Conservation (phyloP, 345 rosid genomes). For the Cardamine occulta region DNA sequence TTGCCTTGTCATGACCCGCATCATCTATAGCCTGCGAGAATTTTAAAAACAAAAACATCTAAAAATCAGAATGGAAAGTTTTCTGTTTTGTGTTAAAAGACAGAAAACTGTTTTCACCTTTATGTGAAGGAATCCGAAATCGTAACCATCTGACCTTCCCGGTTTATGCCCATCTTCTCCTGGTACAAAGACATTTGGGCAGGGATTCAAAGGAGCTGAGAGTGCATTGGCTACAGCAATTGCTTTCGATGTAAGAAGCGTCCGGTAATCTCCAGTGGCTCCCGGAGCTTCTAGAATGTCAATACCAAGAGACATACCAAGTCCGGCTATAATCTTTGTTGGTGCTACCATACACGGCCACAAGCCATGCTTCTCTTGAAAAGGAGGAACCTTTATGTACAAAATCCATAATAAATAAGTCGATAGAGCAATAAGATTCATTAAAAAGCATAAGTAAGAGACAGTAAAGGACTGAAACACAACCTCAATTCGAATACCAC, state of each 20-base stretch:
- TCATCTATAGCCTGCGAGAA: conserved; percentile 86
- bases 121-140: conserved; percentile 92
- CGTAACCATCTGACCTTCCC: conserved; percentile 80
- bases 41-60: background rate
- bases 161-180: conserved; percentile 83
- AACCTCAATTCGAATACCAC: conserved; percentile 97
- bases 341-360: conserved; percentile 99
- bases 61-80: background rate
- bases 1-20: conserved; percentile 96
- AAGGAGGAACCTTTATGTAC: conserved; percentile 69
- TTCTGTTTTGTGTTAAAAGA: background rate
- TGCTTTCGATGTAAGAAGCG: conserved; percentile 85
- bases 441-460: background rate
- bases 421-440: background rate
- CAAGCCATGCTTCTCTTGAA: conserved; percentile 75
- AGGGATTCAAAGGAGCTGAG: conserved; percentile 65
- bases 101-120: conserved; percentile 55
- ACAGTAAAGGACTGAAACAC: conserved; percentile 16
- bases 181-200: conserved; percentile 79
- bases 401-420: background rate
- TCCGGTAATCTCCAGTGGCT: conserved; percentile 92
- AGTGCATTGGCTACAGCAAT: conserved; percentile 79
- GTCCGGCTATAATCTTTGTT: conserved; percentile 94
- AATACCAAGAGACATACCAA: conserved; percentile 87
- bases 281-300: conserved; percentile 95